A percentile compares a stretch with the other conserved stretches of the same genome.
Conservation (phyloP, 305 asterid genomes). For the Lippia alba region DNA sequence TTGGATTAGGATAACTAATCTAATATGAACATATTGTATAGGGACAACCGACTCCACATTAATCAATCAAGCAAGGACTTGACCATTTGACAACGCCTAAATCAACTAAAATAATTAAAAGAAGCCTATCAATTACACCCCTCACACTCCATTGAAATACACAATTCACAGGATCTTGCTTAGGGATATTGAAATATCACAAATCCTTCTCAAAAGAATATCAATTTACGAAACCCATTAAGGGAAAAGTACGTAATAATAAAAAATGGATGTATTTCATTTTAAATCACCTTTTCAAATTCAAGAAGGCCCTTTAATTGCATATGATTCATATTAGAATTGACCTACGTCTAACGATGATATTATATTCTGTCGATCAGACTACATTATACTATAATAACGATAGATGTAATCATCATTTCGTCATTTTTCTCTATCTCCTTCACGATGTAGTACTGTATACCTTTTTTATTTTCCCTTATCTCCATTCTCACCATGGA, state of each 20-base stretch:
- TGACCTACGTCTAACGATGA: too few relatives aligned
- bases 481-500: neutral
- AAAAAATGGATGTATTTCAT: slow-evolving; percentile 13
- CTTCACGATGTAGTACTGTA: slow-evolving; percentile 10
- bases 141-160: slow-evolving; percentile 66
- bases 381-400: too few relatives aligned
- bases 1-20: slow-evolving; percentile 11
- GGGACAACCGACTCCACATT: slow-evolving; percentile 43
- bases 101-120: slow-evolving; percentile 25
- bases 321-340: too few relatives aligned
- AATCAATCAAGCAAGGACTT: slow-evolving; percentile 55
- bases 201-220: slow-evolving; percentile 45
- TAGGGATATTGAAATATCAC: slow-evolving; percentile 55
- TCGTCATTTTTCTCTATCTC: neutral
- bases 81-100: slow-evolving; percentile 37
- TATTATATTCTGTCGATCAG: too few relatives aligned
- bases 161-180: slow-evolving; percentile 76
- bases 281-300: neutral
- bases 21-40: slow-evolving; percentile 22
- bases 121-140: slow-evolving; percentile 31
- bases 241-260: neutral
- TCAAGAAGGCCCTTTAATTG: neutral
- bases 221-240: slow-evolving; percentile 37
- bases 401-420: too few relatives aligned
- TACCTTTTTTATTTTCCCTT: neutral